phyloP scores from a whole-genome alignment of 2,329 filamentous ascomycete species.

The Ambrosiella cleistominuta region DNA sequence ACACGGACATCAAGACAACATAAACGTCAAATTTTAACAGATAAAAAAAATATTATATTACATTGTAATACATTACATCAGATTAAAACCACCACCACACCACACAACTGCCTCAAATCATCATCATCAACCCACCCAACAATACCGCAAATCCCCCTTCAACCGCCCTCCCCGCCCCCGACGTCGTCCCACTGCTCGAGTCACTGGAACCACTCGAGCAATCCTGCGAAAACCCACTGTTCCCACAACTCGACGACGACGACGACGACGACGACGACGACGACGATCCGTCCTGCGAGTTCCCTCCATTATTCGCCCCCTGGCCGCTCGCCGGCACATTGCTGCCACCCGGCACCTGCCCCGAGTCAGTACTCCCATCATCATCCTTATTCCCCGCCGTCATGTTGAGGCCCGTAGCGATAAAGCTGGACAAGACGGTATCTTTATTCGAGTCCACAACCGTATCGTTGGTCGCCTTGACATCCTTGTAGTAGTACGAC shows the following conservation, averaged over 20 bases:
- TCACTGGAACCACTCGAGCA: not conserved
- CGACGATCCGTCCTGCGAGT: not conserved
- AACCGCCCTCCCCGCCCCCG: not conserved
- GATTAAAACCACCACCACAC: too few species aligned
- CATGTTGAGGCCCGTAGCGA: slow-evolving; percentile 67
- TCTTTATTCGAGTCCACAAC: slow-evolving; percentile 57
- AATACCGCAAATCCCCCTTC: not conserved
- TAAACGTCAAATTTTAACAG: too few species aligned
- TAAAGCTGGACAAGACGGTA: slow-evolving; percentile 61
- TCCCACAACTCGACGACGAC: slow-evolving; percentile 3
- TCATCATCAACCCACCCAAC: too few species aligned
- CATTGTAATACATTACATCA: too few species aligned
- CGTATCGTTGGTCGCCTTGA: slow-evolving; percentile 53
- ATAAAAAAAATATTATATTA: too few species aligned
- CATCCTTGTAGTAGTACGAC: slow-evolving; percentile 59
- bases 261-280: slow-evolving; percentile 9
- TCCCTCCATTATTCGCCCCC: not conserved
- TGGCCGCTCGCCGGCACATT: slow-evolving; percentile 4
- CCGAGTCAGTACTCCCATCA: slow-evolving; percentile 10
- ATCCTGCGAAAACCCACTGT: slow-evolving; percentile 13
- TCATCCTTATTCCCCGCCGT: slow-evolving; percentile 22
- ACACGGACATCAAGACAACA: too few species aligned
- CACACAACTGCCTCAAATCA: too few species aligned
- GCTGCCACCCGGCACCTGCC: slow-evolving; percentile 14
- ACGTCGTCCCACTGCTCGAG: not conserved